Percentiles rank a stretch among this genome's conserved stretches.
These are phyloP conservation scores for Candida tropicalis DNA, from an alignment of 1,139 yeast genomes.

Conservation along the genomic window DNA sequence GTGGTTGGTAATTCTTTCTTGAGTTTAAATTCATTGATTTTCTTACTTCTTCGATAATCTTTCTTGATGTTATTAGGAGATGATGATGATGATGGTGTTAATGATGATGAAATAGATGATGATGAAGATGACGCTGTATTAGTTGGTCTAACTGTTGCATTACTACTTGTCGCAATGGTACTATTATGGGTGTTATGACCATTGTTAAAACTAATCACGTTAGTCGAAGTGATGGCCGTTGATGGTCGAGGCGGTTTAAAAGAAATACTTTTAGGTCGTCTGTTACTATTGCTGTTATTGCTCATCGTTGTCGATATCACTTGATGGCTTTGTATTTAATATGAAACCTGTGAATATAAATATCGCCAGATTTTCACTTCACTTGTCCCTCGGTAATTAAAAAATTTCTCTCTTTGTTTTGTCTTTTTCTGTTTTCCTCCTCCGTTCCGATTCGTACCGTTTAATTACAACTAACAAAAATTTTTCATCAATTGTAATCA, in stretches of 20 bases:
- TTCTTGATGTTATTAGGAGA: neutral
- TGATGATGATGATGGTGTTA: neutral
- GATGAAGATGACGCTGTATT: constrained; percentile 6
- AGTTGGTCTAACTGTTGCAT: too few relatives aligned
- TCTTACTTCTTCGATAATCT: neutral
- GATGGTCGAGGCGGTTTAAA: constrained; percentile 9
- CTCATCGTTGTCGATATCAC: too few relatives aligned
- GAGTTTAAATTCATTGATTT: constrained; percentile 11
- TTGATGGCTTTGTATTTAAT: too few relatives aligned
- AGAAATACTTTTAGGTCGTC: constrained; percentile 1
- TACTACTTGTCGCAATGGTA: constrained; percentile 3
- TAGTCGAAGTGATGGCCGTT: constrained; percentile 18
- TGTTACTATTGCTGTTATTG: neutral
- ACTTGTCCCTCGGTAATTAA: too few relatives aligned
- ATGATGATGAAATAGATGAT: constrained; percentile 5
- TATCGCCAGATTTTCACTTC: too few relatives aligned
- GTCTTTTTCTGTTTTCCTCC: too few relatives aligned
- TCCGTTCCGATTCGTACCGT: too few relatives aligned
- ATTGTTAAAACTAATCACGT: constrained; percentile 10
- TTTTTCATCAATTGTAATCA: too few relatives aligned
- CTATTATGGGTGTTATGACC: constrained; percentile 4
- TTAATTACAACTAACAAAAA: too few relatives aligned
- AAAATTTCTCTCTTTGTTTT: too few relatives aligned
- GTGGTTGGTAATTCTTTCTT: neutral
- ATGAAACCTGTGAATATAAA: too few relatives aligned